Evolutionary conservation across 495 filamentous ascomycete genomes (phyloP).

Genomic region (Tuber indicum): DNA sequence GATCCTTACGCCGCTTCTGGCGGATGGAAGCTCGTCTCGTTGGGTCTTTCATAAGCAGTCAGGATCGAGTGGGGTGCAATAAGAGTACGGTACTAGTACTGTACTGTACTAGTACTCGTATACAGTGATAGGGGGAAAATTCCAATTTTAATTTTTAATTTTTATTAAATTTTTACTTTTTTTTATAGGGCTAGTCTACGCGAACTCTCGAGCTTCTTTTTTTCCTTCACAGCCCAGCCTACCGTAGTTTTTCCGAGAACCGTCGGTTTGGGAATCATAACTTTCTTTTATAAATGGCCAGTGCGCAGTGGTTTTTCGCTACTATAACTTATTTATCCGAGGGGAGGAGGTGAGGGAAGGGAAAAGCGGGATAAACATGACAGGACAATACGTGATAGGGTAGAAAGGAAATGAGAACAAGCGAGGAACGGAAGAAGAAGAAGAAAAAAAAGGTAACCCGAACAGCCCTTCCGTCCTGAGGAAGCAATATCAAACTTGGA

Average conservation of each 20-base stretch:
- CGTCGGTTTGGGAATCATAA: background rate
- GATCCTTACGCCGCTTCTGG: background rate
- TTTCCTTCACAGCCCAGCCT: background rate
- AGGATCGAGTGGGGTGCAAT: background rate
- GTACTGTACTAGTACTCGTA: too few species aligned
- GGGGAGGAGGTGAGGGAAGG: background rate
- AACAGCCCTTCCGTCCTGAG: background rate
- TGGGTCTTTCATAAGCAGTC: background rate
- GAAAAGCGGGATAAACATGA: background rate
- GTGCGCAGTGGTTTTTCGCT: background rate
- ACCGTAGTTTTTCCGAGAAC: background rate
- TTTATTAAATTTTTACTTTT: background rate
- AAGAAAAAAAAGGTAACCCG: background rate
- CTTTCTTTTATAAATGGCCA: background rate
- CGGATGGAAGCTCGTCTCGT: background rate
- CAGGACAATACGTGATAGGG: background rate
- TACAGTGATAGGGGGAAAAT: background rate
- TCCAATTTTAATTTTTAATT: background rate
- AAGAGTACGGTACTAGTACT: background rate
- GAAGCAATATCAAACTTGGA: background rate
- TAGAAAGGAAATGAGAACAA: background rate
- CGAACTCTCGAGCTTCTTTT: background rate
- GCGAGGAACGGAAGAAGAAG: background rate
- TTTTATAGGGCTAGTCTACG: background rate
- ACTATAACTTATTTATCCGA: background rate